phyloP scores from a whole-genome alignment of 306 rosid genomes.

The Glycine soja region DNA sequence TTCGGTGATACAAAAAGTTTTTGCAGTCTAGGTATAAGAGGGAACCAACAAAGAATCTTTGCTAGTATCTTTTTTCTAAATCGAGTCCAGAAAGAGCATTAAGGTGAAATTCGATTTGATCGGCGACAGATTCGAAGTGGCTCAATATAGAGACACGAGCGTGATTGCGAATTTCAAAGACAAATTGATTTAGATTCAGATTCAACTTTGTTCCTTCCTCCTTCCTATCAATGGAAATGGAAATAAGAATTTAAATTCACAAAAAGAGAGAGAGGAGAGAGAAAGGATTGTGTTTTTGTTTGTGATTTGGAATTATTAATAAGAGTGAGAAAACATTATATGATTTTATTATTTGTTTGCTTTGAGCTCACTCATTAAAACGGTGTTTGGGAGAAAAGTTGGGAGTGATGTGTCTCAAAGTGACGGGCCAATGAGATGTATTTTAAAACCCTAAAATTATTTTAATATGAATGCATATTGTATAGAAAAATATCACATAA shows the following conservation, averaged over 20 bases:
- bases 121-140: slow-evolving; percentile 47
- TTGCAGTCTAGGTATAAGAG: too few species aligned
- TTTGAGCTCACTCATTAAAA: slow-evolving; percentile 53
- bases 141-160: too few species aligned
- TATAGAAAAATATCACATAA: too few species aligned
- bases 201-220: not conserved
- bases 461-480: too few species aligned
- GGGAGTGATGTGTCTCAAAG: slow-evolving; percentile 43
- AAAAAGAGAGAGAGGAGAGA: slow-evolving; percentile 15
- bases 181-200: slow-evolving; percentile 24
- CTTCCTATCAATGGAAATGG: slow-evolving; percentile 28
- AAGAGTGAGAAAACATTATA: not conserved
- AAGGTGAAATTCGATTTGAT: slow-evolving; percentile 55
- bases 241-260: slow-evolving; percentile 33
- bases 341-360: slow-evolving; percentile 42
- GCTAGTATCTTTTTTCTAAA: too few species aligned
- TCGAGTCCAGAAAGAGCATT: slow-evolving; percentile 53
- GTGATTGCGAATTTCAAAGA: not conserved
- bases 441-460: too few species aligned
- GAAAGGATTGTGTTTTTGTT: slow-evolving; percentile 4
- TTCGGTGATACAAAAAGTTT: too few species aligned
- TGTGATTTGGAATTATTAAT: not conserved
- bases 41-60: too few species aligned
- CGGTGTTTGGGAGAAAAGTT: not conserved
- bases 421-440: slow-evolving; percentile 53